A percentile compares a stretch with the other conserved stretches of the same genome.
Evolutionary conservation across 345 rosid species (phyloP).

Genomic region (Alliaria petiolata): DNA sequence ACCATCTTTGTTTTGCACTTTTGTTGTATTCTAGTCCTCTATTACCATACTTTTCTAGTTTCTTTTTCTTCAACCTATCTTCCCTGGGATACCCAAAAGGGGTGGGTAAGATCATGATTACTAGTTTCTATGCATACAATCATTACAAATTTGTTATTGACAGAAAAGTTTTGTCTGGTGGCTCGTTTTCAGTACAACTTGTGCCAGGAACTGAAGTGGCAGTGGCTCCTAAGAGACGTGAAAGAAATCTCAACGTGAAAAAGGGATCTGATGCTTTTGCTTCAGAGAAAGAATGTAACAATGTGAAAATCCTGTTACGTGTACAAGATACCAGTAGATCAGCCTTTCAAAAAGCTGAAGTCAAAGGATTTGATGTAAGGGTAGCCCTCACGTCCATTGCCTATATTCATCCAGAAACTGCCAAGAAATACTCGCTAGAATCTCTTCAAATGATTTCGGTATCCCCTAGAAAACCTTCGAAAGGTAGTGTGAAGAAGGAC

Average conservation of each 20-base stretch:
- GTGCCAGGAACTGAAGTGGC: conserved; percentile 83
- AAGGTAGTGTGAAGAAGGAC: conserved; percentile 38
- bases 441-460: conserved; percentile 52
- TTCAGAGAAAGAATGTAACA: conserved; percentile 31
- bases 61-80: conserved; percentile 19
- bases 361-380: conserved; percentile 62
- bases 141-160: neutral
- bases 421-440: conserved; percentile 44
- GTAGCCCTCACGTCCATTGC: conserved; percentile 74
- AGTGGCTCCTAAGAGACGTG: conserved; percentile 92
- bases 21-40: neutral
- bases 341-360: conserved; percentile 40
- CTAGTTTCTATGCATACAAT: neutral
- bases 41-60: neutral
- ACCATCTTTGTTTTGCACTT: conserved; percentile 21
- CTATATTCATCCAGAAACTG: conserved; percentile 81
- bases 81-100: neutral
- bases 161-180: conserved; percentile 28
- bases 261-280: conserved; percentile 31
- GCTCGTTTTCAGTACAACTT: conserved; percentile 81
- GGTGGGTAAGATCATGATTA: neutral
- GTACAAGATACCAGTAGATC: conserved; percentile 67
- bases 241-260: conserved; percentile 34
- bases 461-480: conserved; percentile 51
- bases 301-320: conserved; percentile 58